phyloP scores from a whole-genome alignment of 2,329 filamentous ascomycete species.

The Penicillium sp. region DNA sequence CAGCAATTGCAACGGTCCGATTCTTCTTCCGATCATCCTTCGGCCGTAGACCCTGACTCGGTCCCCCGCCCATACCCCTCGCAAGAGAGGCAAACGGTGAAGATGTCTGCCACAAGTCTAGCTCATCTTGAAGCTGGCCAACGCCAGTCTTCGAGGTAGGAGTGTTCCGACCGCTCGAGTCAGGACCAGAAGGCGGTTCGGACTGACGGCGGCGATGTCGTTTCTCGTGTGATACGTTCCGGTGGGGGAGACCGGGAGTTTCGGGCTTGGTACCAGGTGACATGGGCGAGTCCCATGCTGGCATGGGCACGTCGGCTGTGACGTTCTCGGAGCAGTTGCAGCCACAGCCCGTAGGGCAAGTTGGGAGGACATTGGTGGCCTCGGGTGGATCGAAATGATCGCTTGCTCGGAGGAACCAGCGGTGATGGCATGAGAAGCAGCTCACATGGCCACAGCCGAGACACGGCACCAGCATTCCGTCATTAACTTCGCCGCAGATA shows the following conservation, averaged over 20 bases:
- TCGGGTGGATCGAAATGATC: constrained; percentile 21
- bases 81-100: constrained; percentile 50
- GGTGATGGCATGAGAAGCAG: constrained; percentile 53
- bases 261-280: constrained; percentile 20
- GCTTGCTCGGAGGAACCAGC: constrained; percentile 45
- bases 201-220: constrained; percentile 29
- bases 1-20: constrained; percentile 24
- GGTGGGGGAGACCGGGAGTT: constrained; percentile 3
- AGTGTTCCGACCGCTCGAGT: constrained; percentile 24
- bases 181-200: constrained; percentile 24
- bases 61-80: constrained; percentile 49
- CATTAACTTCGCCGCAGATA: constrained; percentile 51
- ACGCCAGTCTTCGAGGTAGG: constrained; percentile 23
- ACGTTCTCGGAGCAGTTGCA: constrained; percentile 53
- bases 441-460: constrained; percentile 56
- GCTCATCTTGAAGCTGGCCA: constrained; percentile 42
- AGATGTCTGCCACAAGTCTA: constrained; percentile 43
- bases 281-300: constrained; percentile 28
- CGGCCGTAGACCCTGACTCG: constrained; percentile 47
- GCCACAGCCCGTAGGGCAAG: constrained; percentile 56
- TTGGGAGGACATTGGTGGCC: constrained; percentile 30
- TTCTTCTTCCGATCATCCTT: constrained; percentile 42
- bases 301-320: constrained; percentile 41
- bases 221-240: constrained; percentile 25
- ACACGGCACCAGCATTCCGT: constrained; percentile 55